These are phyloP conservation scores for Flaveria trinervia DNA, from an alignment of 129 eudicot genomes.

Conservation along the genomic window DNA sequence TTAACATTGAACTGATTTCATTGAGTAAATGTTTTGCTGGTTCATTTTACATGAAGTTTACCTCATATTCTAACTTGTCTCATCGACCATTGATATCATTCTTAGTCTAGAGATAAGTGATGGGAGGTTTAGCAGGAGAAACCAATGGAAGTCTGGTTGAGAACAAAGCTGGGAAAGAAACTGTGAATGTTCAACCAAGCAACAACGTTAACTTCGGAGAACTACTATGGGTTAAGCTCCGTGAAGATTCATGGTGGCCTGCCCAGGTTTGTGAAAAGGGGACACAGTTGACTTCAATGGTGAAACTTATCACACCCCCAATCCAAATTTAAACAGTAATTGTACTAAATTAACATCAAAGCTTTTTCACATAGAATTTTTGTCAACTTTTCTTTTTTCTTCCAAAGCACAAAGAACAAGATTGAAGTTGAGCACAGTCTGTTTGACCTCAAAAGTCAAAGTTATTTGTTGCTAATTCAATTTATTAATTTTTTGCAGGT, in stretches of 20 bases:
- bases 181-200: slow-evolving; percentile 27
- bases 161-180: slow-evolving; percentile 33
- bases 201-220: slow-evolving; percentile 41
- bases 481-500: slow-evolving; percentile 36
- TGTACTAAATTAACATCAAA: background rate
- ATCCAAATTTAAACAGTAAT: background rate
- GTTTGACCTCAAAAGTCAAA: slow-evolving; percentile 7
- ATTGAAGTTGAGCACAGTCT: background rate
- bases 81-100: slow-evolving; percentile 9
- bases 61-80: slow-evolving; percentile 25
- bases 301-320: background rate
- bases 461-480: background rate
- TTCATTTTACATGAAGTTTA: slow-evolving; percentile 3
- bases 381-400: background rate
- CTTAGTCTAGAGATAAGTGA: slow-evolving; percentile 26
- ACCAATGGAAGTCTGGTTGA: slow-evolving; percentile 28
- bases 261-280: slow-evolving; percentile 54
- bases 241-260: slow-evolving; percentile 67
- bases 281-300: slow-evolving; percentile 1
- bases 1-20: background rate
- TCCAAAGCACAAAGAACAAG: background rate
- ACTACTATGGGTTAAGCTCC: slow-evolving; percentile 53
- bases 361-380: background rate
- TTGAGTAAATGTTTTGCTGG: background rate
- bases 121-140: slow-evolving; percentile 37